A percentile compares a stretch with the other conserved stretches of the same genome.
phyloP scores from a whole-genome alignment of 2,329 filamentous ascomycete species.

The Apiospora hydei region DNA sequence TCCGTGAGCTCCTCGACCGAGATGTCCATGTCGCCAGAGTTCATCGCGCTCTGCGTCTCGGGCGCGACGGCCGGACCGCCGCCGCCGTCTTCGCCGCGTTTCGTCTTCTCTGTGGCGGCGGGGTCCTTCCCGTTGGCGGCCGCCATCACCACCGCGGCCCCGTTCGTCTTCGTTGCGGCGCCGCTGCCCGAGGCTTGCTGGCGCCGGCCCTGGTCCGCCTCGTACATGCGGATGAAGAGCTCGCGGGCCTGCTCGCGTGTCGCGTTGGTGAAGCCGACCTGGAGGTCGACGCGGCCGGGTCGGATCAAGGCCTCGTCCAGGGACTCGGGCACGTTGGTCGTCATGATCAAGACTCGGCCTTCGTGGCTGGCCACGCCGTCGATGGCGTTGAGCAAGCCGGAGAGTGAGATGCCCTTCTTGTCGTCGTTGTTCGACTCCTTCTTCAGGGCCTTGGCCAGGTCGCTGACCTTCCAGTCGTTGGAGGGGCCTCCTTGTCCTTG shows the following conservation, averaged over 20 bases:
- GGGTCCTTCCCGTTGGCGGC: neutral
- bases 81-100: neutral
- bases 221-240: conserved; percentile 69
- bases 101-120: conserved; percentile 17
- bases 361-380: conserved; percentile 84
- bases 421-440: conserved; percentile 47
- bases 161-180: conserved; percentile 11
- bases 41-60: conserved; percentile 30
- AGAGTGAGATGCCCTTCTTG: conserved; percentile 71
- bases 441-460: conserved; percentile 53
- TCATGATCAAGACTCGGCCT: conserved; percentile 82
- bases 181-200: conserved; percentile 23
- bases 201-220: conserved; percentile 46
- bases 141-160: neutral
- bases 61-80: conserved; percentile 25
- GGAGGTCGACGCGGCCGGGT: conserved; percentile 75
- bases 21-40: conserved; percentile 42
- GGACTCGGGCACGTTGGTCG: conserved; percentile 77
- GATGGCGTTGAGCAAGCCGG: conserved; percentile 82
- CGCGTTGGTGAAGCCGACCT: conserved; percentile 69
- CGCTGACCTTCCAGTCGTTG: conserved; percentile 48
- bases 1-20: conserved; percentile 48
- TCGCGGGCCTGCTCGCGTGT: conserved; percentile 61
- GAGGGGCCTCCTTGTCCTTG: conserved; percentile 29
- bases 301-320: conserved; percentile 78